phyloP scores from a whole-genome alignment of 1,139 yeast species.

The Taphrina betulina region DNA sequence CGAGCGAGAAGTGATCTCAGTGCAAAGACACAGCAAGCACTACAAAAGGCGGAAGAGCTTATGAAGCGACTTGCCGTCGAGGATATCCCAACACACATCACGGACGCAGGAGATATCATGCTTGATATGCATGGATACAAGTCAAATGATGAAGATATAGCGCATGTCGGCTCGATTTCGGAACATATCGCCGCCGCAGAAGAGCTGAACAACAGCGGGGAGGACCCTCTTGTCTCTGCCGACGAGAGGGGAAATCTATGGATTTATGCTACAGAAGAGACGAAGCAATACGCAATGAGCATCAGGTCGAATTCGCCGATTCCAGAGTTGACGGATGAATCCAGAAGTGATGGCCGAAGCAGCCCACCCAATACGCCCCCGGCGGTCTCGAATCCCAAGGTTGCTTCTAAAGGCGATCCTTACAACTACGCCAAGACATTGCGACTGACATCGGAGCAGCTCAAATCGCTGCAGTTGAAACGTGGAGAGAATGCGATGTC shows the following conservation, averaged over 20 bases:
- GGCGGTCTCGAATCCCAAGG: slow-evolving; percentile 21
- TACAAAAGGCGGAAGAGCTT: slow-evolving; percentile 66
- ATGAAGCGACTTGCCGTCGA: slow-evolving; percentile 64
- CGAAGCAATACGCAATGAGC: slow-evolving; percentile 38
- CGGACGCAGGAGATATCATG: slow-evolving; percentile 84
- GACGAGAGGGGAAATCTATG: slow-evolving; percentile 74
- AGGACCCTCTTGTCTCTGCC: slow-evolving; percentile 52
- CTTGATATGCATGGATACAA: slow-evolving; percentile 97
- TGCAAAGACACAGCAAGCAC: slow-evolving; percentile 47
- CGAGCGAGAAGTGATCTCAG: slow-evolving; percentile 39
- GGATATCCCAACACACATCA: slow-evolving; percentile 85
- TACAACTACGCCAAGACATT: slow-evolving; percentile 68
- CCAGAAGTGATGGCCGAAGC: slow-evolving; percentile 10
- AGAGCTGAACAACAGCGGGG: slow-evolving; percentile 56
- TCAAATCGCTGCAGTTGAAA: slow-evolving; percentile 67
- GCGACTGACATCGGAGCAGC: slow-evolving; percentile 86
- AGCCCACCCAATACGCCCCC: slow-evolving; percentile 39
- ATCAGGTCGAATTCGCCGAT: slow-evolving; percentile 25
- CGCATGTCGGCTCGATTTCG: slow-evolving; percentile 58
- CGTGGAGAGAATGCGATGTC: slow-evolving; percentile 76
- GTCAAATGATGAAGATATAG: slow-evolving; percentile 35
- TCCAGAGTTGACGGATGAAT: slow-evolving; percentile 25
- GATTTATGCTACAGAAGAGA: slow-evolving; percentile 52
- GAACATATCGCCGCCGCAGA: slow-evolving; percentile 56
- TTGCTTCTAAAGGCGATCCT: slow-evolving; percentile 35